Base-by-base conservation (phyloP, 495 filamentous ascomycete species). In the Staphylotrichum longicolle region DNA sequence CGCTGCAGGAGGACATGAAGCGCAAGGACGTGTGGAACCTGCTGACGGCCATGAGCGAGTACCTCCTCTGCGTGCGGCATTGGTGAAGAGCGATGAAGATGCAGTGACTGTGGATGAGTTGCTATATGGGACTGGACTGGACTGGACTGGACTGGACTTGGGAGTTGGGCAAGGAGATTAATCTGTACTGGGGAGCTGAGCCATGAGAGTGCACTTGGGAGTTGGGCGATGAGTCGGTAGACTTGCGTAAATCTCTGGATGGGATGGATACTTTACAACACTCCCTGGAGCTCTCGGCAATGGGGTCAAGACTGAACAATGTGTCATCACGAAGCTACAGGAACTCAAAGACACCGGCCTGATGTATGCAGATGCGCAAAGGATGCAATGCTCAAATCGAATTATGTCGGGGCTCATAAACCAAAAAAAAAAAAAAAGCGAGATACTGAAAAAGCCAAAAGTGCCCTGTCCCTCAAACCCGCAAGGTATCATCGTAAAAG, bases 1-100 rank as follows among this genome's bases (percentile, higher is more conserved):
- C 85, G 0, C 80, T 91, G 10, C 80, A 85, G 41, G 92, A 98
- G 77, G 86, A 85, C 9, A 79, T 96, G 75, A 95, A 93, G 77
- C 79, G 92, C 48, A 95, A 93, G 75, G 83, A 86, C 61, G 87
- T 90, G 12, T 89, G 86, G 82, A 83, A 81, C 62, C 73, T 93
- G 63, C 55, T 91, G 52, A 80, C 72, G n/a, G 72, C 71, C 12
- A 84, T 90, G 78, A 82, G 85, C 69, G 81, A 85, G 71, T 75
- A 81, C 54, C 60, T 86, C 14, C 61, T 85, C 11, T 75, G 76
- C 45, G 77, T 81, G 11, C 76, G 83, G 51, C 84, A 86, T 66
- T 88, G 85, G 83, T 88, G 20, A 27, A 27, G 1, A 27, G 20
- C 20, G 20, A 27, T 27, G 20, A 27, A 54, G 34, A 50, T 11